phyloP scores from a whole-genome alignment of 2,329 filamentous ascomycete genomes.

The Diplodia corticola region DNA sequence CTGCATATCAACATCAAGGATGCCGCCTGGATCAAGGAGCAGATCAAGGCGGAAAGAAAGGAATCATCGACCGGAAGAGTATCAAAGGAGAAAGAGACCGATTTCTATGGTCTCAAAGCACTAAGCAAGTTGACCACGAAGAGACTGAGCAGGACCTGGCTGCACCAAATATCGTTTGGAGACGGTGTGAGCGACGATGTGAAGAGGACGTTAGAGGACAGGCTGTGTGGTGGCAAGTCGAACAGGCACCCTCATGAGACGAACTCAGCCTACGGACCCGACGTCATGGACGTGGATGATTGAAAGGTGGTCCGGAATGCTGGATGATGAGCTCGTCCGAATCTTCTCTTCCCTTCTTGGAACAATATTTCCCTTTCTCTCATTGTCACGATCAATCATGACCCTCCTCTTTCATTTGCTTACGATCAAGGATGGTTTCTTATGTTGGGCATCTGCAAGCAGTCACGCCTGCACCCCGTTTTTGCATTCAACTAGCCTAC shows the following conservation, averaged over 20 bases:
- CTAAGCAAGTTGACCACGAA: slow-evolving; percentile 1
- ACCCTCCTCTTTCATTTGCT: neutral
- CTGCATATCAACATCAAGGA: slow-evolving; percentile 14
- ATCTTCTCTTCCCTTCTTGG: neutral
- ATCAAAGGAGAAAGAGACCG: neutral
- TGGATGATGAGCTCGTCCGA: neutral
- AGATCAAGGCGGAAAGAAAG: neutral
- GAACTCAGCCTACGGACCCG: neutral
- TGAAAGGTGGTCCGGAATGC: neutral
- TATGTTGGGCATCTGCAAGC: neutral
- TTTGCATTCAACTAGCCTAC: neutral
- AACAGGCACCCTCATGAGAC: neutral
- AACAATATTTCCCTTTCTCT: neutral
- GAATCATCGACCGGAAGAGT: neutral
- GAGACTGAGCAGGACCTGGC: neutral
- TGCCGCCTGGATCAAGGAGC: neutral
- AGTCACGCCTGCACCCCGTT: neutral
- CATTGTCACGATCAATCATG: neutral
- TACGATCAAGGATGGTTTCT: neutral
- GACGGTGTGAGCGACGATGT: neutral
- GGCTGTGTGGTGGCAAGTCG: neutral
- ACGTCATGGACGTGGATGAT: neutral
- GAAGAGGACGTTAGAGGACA: neutral
- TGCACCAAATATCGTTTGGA: neutral
- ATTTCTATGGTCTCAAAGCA: slow-evolving; percentile 12